Evolutionary conservation across 768 basidiomycete genomes (phyloP).

Genomic region (Serendipita sp.): DNA sequence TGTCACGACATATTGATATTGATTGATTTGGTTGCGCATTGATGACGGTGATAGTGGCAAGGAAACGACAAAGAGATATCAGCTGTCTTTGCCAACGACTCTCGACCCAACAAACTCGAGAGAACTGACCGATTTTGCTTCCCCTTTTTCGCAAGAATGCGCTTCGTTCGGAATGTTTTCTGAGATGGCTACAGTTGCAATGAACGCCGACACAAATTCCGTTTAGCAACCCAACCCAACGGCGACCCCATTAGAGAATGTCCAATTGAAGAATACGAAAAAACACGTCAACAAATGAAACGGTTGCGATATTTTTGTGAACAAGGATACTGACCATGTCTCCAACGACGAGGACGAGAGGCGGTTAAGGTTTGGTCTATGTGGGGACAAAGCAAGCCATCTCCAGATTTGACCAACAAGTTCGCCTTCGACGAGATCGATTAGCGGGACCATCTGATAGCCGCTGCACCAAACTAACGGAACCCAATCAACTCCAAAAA

Average conservation of each 20-base stretch:
- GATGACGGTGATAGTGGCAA: not conserved
- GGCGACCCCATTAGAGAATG: no score
- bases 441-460: not conserved
- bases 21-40: no score
- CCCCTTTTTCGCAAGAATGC: conserved; percentile 86
- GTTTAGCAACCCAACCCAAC: no score
- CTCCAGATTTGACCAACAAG: not conserved
- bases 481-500: not conserved
- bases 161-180: conserved; percentile 96
- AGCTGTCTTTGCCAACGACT: not conserved
- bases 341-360: conserved; percentile 23
- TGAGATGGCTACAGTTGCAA: conserved; percentile 67
- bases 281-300: no score
- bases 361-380: conserved; percentile 2
- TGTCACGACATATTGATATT: no score
- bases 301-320: no score
- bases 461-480: not conserved
- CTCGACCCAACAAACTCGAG: conserved; percentile 2
- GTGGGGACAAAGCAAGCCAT: conserved; percentile 1
- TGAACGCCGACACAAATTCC: not conserved
- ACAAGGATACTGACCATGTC: conserved; percentile 38
- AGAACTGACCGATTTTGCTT: conserved; percentile 80
- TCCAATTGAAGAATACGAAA: no score
- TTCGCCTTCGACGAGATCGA: not conserved
- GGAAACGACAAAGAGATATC: not conserved